Conservation (phyloP, 306 rosid species). For the Pyrus pyrifolia region DNA sequence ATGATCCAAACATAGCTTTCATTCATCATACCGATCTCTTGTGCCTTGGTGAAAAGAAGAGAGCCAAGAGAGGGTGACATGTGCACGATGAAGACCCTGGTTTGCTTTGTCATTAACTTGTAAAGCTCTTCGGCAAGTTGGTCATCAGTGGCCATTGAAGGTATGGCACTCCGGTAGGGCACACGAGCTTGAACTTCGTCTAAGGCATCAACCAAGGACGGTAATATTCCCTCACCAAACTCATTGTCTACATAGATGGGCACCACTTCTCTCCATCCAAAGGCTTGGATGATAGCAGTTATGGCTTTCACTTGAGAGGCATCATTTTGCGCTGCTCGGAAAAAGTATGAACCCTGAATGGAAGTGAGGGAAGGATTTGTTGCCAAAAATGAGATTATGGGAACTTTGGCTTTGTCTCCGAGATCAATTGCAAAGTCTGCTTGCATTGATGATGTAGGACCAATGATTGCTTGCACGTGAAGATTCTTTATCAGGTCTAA, state of each 20-base stretch:
- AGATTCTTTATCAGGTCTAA: slow-evolving; percentile 33
- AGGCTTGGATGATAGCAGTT: slow-evolving; percentile 13
- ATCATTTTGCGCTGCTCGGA: slow-evolving; percentile 16
- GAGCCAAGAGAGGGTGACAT: slow-evolving; percentile 19
- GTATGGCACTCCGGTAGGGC: slow-evolving; percentile 28
- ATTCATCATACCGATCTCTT: slow-evolving; percentile 34
- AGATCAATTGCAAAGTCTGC: slow-evolving; percentile 21
- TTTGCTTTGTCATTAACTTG: slow-evolving; percentile 21
- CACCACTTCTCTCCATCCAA: slow-evolving; percentile 23
- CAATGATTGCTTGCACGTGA: slow-evolving; percentile 40
- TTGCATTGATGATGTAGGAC: slow-evolving; percentile 26
- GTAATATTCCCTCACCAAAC: slow-evolving; percentile 11
- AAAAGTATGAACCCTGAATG: slow-evolving; percentile 10
- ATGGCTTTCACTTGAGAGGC: slow-evolving; percentile 18
- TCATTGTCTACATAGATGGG: slow-evolving; percentile 17
- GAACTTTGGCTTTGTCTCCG: slow-evolving; percentile 30
- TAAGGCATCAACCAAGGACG: slow-evolving; percentile 9
- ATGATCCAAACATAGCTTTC: slow-evolving; percentile 44
- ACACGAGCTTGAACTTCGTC: slow-evolving; percentile 4
- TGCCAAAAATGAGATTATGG: slow-evolving; percentile 27
- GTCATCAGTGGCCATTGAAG: slow-evolving; percentile 17
- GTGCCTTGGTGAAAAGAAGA: slow-evolving; percentile 28
- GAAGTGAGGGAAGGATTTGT: slow-evolving; percentile 26
- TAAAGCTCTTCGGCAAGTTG: slow-evolving; percentile 20
- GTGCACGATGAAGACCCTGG: slow-evolving; percentile 42